Conservation (phyloP, 2,329 filamentous ascomycete species). For the Fulvia fulva region DNA sequence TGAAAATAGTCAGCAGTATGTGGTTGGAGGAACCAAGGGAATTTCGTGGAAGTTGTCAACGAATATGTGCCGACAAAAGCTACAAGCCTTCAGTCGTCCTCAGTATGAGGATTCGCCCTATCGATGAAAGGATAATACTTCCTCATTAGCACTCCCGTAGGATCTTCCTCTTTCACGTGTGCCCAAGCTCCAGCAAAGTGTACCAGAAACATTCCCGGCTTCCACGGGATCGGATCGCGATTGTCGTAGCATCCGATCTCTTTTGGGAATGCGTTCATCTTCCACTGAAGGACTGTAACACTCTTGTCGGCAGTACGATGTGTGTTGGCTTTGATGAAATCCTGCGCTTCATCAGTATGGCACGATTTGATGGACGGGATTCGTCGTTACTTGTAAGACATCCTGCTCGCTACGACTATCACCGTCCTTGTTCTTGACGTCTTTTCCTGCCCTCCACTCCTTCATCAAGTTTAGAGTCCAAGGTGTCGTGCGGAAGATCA, state of each 20-base stretch:
- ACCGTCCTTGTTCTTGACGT: conserved; percentile 18
- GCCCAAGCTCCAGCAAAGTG: conserved; percentile 41
- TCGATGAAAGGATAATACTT: conserved; percentile 28
- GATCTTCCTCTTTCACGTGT: conserved; percentile 37
- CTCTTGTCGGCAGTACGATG: conserved; percentile 8
- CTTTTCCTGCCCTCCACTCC: conserved; percentile 22
- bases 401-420: conserved; percentile 37
- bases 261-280: conserved; percentile 39
- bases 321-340: conserved; percentile 25
- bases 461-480: conserved; percentile 36
- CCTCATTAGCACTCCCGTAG: conserved; percentile 37
- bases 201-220: conserved; percentile 32
- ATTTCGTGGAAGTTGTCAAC: too few relatives aligned
- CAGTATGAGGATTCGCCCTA: not conserved
- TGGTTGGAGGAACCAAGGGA: not conserved
- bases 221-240: conserved; percentile 29
- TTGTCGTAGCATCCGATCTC: conserved; percentile 39
- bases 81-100: not conserved
- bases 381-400: conserved; percentile 26
- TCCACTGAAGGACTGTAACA: conserved; percentile 34
- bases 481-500: conserved; percentile 33
- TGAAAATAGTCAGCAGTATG: not conserved
- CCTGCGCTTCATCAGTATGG: conserved; percentile 11
- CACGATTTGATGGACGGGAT: not conserved
- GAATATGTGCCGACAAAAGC: not conserved